Evolutionary conservation across 2,329 filamentous ascomycete species (phyloP), one percentile per base, ranked within the genome.

Genomic region (Sporothrix dimorphospora): DNA sequence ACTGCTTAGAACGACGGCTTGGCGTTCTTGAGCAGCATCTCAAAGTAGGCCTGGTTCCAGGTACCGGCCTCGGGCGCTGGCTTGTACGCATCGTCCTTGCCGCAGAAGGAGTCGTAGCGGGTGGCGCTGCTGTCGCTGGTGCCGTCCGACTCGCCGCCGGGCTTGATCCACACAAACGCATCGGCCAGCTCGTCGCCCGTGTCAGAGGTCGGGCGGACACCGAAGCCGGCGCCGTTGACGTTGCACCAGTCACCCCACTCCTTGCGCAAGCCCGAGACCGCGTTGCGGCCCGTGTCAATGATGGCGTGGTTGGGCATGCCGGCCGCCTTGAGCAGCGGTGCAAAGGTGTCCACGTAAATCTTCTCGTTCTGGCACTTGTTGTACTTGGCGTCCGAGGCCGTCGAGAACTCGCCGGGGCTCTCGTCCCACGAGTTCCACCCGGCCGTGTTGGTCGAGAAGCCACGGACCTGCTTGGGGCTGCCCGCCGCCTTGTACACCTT

Each of bases 91-190:
- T 82, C 81, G 53, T 75, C 40, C 77, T 80, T 80, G 70, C 80
- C 81, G 76, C 80, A 82, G 79, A 81, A 81, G 74, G 75, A 78
- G 77, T 81, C 80, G 76, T 80, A 82, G 70, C 80, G 78, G 59
- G 42, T 71, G 57, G 80, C 80, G 42, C 76, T 78, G 53, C 71
- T 75, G 78, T 81, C 80, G 76, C 78, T 80, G 59, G 80, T 82
- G n/a, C 81, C 81, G 70, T 82, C 79, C 19, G 78, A 92, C 79
- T 85, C 84, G 73, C 84, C 84, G 75, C 89, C 88, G 19, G 89
- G 89, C 84, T 91, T 91, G 77, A 90, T 82, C 89, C 89, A 91
- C 66, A 91, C 89, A 75, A 91, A 89, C 47, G 88, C 87, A 79
- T 91, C 89, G 69, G 85, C 84, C 24, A 89, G 83, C 7, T 81